Evolutionary conservation across 768 basidiomycete species (phyloP), one percentile per base, ranked within the genome.

Genomic region (Dictyophora rubrovolvata): DNA sequence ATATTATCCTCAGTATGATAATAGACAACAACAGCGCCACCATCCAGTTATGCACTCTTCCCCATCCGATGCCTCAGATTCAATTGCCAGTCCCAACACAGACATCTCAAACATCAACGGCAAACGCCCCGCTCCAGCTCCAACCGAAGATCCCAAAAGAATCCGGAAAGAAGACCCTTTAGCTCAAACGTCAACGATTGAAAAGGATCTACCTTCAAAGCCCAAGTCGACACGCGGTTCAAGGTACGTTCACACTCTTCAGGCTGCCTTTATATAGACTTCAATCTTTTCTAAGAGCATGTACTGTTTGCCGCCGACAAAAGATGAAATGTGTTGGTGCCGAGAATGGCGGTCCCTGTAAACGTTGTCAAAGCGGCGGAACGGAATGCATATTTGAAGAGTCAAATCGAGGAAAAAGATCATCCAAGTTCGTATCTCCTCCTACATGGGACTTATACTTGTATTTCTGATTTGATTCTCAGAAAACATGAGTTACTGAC

Each of bases 341-440:
- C 1, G 93, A 93, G 69, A 81, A 92, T 46, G 93, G 92, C 0
- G 88, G 88, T 0, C 90, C 93, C 0, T 96, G 93, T 75, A 94
- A 93, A 67, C 85, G 93, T 20, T 96, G 93, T 66, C 72, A 74
- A 50, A 67, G 83, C 0, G 86, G 88, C 18, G 82, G 82, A 63
- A 88, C 94, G 66, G 91, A 95, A 65, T 99, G 96, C 67, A 82
- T 96, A 48, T 98, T 99, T 63, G 93, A 98, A 73, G 95, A 97
- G 69, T 92, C 89, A 1, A 94, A 97, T 69, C 81, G 96, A 52
- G 96, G 96, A 47, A 95, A 94, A 70, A 83, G 90, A 11, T 83
- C 87, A 20, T 80, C 86, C 56, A 91, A 89, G 89, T 90, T 47
- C 48, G 56, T 21, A 28, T 59, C 0, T n/a, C 14, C 12, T 17